These are phyloP conservation scores for Suhomyces atakaporum DNA, from an alignment of 1,139 yeast species.

Conservation along the genomic window DNA sequence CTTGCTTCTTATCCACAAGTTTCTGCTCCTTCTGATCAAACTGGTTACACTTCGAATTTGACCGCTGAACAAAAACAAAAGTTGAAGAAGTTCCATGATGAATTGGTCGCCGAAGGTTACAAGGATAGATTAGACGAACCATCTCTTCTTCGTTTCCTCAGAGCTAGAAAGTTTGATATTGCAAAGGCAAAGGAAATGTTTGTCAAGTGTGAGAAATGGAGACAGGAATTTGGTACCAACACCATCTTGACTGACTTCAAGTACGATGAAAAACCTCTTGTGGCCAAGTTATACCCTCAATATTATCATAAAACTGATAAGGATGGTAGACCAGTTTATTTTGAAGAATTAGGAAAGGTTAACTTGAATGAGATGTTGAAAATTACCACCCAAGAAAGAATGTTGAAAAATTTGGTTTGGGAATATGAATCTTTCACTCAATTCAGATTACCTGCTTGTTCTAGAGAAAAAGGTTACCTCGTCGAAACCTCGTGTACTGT, in stretches of 20 bases:
- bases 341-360: conserved; percentile 91
- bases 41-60: conserved; percentile 84
- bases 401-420: conserved; percentile 95
- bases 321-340: conserved; percentile 95
- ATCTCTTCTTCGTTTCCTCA: conserved; percentile 81
- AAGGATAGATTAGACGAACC: conserved; percentile 82
- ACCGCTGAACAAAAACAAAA: conserved; percentile 66
- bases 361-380: conserved; percentile 89
- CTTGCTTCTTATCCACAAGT: conserved; percentile 66
- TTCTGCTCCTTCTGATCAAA: conserved; percentile 55
- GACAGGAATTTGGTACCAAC: conserved; percentile 82
- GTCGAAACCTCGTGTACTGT: conserved; percentile 97
- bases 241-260: conserved; percentile 84
- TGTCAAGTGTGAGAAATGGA: conserved; percentile 87
- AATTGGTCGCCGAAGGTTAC: conserved; percentile 65
- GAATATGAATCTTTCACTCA: conserved; percentile 90
- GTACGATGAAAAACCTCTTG: conserved; percentile 86
- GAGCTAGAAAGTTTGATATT: conserved; percentile 94
- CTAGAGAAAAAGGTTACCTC: conserved; percentile 74
- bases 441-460: conserved; percentile 90
- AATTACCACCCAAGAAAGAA: conserved; percentile 92
- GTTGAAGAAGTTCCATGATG: conserved; percentile 58
- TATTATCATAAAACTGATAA: conserved; percentile 96
- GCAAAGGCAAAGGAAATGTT: conserved; percentile 81
- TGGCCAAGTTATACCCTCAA: conserved; percentile 90